Evolutionary conservation across 257 asterid species (phyloP), one percentile per base, ranked within the genome.

Genomic region (Solanum tarapatanum): DNA sequence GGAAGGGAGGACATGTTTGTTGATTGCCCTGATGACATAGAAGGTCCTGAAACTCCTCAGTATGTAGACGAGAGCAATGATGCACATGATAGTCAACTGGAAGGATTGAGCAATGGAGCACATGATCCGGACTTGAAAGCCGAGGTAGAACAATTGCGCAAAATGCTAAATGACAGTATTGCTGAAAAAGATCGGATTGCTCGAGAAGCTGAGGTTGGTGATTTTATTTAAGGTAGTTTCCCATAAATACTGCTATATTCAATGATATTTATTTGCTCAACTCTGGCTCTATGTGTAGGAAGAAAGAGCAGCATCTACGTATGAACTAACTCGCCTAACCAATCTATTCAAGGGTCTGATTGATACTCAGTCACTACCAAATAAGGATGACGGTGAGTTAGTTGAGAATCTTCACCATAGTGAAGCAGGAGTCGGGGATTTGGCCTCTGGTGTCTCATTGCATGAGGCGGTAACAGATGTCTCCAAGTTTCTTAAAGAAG

Each of bases 21-120:
- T 87, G 99, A 97, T 90, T 96, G 99, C 90, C 95, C 98, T 74
- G 99, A 97, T 83, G 98, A 95, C 91, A 95, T 96, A 30, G 98
- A 97, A 90, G 88, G 84, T 90, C 92, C 96, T 36, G 98, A 92
- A 82, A 89, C 95, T 87, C 94, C 89, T 45, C 94, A 90, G 86
- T 90, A 23, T 88, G 91, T 92, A 19, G 98, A 89, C 88, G 96
- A 90, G 87, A 93, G 87, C 89, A 92, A 93, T 84, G 88, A 86
- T 75, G 87, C 75, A 73, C 87, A 39, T 86, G 94, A 89, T 48
- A 88, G 87, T 83, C 93, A 87, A 83, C 82, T 85, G 51, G 87
- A 92, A 90, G 97, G 90, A 89, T 68, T 88, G 55, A 91, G 92
- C 76, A 91, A 93, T 86, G 95, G 92, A 88, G 60, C 89, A 55